Conservation (phyloP, 768 basidiomycete genomes). For the Suillus fuscotomentosus region DNA sequence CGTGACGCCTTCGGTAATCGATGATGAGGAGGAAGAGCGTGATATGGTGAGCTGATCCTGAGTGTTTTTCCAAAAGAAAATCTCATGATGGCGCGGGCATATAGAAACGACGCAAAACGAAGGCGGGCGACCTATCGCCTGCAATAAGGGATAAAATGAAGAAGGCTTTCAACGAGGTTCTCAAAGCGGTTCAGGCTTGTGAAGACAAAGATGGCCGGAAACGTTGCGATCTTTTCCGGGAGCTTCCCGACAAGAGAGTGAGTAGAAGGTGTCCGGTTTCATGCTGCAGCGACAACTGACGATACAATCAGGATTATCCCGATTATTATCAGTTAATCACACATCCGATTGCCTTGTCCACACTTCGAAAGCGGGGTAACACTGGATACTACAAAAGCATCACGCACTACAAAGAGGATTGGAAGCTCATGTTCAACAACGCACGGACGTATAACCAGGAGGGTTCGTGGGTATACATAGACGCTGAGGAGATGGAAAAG, state of each 20-base stretch:
- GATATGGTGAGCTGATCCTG: constrained; percentile 49
- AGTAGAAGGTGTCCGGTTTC: constrained; percentile 16
- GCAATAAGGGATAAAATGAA: constrained; percentile 75
- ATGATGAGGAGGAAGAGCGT: constrained; percentile 79
- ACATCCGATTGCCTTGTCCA: constrained; percentile 84
- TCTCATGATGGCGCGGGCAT: constrained; percentile 5
- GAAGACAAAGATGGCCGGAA: constrained; percentile 74
- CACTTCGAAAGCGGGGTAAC: constrained; percentile 76
- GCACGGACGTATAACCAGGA: constrained; percentile 93
- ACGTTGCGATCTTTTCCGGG: constrained; percentile 85
- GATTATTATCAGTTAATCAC: constrained; percentile 91
- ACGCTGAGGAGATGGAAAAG: constrained; percentile 93
- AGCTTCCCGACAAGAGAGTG: constrained; percentile 79
- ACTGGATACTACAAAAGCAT: constrained; percentile 73
- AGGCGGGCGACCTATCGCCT: constrained; percentile 54
- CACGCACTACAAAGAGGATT: constrained; percentile 71
- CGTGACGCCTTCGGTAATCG: constrained; percentile 68
- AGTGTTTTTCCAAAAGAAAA: not conserved
- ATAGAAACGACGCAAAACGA: constrained; percentile 87
- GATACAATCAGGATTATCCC: constrained; percentile 68
- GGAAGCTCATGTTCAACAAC: constrained; percentile 91
- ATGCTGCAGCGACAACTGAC: constrained; percentile 14
- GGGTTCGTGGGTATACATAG: constrained; percentile 92
- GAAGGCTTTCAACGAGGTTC: constrained; percentile 75
- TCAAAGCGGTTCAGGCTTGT: constrained; percentile 69